Evolutionary conservation across 192 early-diverging fungal genomes (phyloP), one percentile per base, ranked within the genome.

Genomic region (Podila minutissima): DNA sequence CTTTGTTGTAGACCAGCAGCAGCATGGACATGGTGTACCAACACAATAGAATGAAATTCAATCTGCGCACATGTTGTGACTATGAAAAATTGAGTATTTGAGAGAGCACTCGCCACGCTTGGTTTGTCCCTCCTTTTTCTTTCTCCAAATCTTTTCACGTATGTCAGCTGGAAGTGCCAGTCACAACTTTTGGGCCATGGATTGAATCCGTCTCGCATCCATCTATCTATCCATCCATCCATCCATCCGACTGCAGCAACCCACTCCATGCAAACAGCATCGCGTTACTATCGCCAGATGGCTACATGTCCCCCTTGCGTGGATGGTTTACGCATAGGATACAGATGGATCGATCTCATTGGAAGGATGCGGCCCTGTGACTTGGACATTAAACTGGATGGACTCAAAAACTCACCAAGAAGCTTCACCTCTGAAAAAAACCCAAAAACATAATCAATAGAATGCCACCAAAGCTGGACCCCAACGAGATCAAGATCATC

Each of bases 401-500:
- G 38, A 31, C 53, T 46, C 31, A 24, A 12, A 24, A 8, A 64
- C 31, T 37, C 53, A 35, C 22, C 33, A 62, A 22, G 24, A 32
- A 32, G 19, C 4, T n/a, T 8, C 59, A 20, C 62, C 17, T 60
- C 48, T 58, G 10, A 58, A 41, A 58, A 41, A 46, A 46, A 46
- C 35, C 15, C n/a, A 41, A n/a, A 37, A 37, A 31, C 19, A 38
- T 26, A 15, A 37, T 37, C 15, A 55, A 79, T 69, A 84, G 70
- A 68, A 95, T 95, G 94, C 95, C 95, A 73, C 95, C 94, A 84
- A 95, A 96, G 91, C 88, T 94, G 84, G 95, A 96, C 86, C 91
- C 95, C 67, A 85, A 74, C 77, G 92, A 90, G 83, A 86, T 95
- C 75, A 91, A 89, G 83, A 87, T 88, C 71, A 90, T 99, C 87